Evolutionary conservation across 129 eudicot genomes (phyloP).

Genomic region (Saposhnikovia divaricata): DNA sequence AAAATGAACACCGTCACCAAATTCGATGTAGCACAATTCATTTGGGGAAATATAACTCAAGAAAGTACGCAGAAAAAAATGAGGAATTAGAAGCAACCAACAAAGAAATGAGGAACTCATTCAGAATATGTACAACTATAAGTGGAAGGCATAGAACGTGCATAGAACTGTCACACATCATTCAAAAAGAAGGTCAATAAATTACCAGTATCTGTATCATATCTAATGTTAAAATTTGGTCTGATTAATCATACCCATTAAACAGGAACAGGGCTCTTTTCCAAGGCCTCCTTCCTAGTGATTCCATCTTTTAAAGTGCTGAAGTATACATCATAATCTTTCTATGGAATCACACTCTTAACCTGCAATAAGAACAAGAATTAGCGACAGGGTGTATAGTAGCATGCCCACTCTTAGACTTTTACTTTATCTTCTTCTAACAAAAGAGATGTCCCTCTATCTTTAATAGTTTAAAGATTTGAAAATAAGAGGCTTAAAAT

Average conservation of each 20-base stretch:
- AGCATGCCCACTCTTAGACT: too few species aligned
- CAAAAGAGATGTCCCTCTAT: too few species aligned
- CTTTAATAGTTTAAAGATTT: too few species aligned
- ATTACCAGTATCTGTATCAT: background rate
- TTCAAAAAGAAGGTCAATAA: background rate
- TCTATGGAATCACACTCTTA: too few species aligned
- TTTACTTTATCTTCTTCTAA: too few species aligned
- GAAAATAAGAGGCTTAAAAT: too few species aligned
- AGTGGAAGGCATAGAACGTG: background rate
- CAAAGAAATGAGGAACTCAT: background rate
- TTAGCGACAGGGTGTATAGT: too few species aligned
- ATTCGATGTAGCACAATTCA: too few species aligned
- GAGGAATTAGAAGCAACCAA: background rate
- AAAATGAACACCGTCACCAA: too few species aligned
- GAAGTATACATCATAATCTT: constrained; percentile 71
- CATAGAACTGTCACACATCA: background rate
- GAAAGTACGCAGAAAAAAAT: too few species aligned
- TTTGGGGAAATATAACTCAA: too few species aligned
- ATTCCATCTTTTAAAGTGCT: constrained; percentile 71
- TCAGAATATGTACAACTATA: background rate
- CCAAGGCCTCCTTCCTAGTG: constrained; percentile 86
- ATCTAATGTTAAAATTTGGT: background rate
- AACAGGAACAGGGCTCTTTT: constrained; percentile 48
- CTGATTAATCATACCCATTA: constrained; percentile 21
- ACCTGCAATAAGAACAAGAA: too few species aligned